Base-by-base conservation (phyloP, 192 early-diverging fungal genomes). In the Chytriomyces confervae region DNA sequence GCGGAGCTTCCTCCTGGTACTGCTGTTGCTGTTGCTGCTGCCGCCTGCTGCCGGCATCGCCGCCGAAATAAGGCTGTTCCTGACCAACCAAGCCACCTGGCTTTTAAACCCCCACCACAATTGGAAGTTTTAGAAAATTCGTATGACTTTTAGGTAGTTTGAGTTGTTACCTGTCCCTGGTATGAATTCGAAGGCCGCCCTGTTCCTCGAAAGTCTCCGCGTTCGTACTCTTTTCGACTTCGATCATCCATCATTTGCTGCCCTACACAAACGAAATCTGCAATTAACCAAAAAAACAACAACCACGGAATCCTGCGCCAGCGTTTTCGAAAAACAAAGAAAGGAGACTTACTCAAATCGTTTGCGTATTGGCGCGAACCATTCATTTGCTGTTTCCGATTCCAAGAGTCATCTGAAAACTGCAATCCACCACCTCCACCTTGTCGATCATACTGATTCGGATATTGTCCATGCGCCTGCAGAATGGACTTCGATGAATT, bases 211-310 rank as follows among this genome's bases (percentile, higher is more conserved):
- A 65, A 75, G 16, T 46, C 66, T 6, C 51, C 69, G 27, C 80
- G 76, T 29, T 81, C 80, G 27, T 66, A 72, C 10, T 81, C 76
- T 53, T 68, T 49, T 48, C 76, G 76, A 23, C 61, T 50, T 13
- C 72, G 62, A 29, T 68, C 65, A 51, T 81, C 69, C 7, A 61
- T 57, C 20, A 81, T 81, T 47, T 81, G 80, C 6, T 49, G 53
- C 45, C 66, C 80, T 81, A 50, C 47, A 24, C 24, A 36, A 57
- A n/a, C 64, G 24, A 18, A 60, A 16, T 66, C n/a, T 16, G 24
- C 13, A 66, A 7, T 23, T 23, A 23, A 23, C n/a, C 3, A 23
- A 23, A 66, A 66, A 23, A 29, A 8, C 0, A 5, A 66, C 64
- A 23, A 66, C n/a, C n/a, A 66, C 5, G 16, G 1, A 66, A 66